These are phyloP conservation scores for Paramecium caudatum DNA, from an alignment of 73 alveolate species.

Conservation along the genomic window DNA sequence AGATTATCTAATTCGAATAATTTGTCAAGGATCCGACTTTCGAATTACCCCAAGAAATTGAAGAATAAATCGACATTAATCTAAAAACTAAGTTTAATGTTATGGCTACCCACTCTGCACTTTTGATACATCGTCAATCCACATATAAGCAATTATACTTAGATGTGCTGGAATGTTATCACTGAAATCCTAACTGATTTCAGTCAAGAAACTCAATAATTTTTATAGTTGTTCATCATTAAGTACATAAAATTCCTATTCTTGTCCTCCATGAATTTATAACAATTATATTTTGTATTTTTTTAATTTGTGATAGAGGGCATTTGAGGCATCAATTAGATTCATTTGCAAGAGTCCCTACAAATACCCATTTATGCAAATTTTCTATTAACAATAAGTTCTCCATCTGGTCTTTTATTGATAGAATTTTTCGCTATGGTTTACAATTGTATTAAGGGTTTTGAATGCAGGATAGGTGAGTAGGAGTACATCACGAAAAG, in stretches of 20 bases:
- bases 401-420: conserved; percentile 18
- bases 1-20: conserved; percentile 4
- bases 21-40: background rate
- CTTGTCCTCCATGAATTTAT: conserved; percentile 34
- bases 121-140: conserved; percentile 57
- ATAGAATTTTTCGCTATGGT: conserved; percentile 17
- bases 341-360: background rate
- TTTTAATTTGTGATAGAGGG: conserved; percentile 52
- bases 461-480: conserved; percentile 20
- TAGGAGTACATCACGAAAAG: background rate
- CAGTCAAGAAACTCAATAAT: conserved; percentile 13
- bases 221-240: conserved; percentile 60
- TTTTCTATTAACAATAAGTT: background rate
- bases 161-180: conserved; percentile 5
- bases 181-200: conserved; percentile 4
- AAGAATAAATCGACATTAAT: conserved; percentile 2
- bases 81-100: conserved; percentile 6
- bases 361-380: conserved; percentile 3
- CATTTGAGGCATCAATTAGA: conserved; percentile 59
- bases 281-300: background rate
- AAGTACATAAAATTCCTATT: conserved; percentile 13
- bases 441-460: background rate
- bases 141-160: background rate
- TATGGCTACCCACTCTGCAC: conserved; percentile 51
- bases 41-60: conserved; percentile 54